Evolutionary conservation across 2,329 filamentous ascomycete species (phyloP).

Genomic region (Alternaria brassicicola): DNA sequence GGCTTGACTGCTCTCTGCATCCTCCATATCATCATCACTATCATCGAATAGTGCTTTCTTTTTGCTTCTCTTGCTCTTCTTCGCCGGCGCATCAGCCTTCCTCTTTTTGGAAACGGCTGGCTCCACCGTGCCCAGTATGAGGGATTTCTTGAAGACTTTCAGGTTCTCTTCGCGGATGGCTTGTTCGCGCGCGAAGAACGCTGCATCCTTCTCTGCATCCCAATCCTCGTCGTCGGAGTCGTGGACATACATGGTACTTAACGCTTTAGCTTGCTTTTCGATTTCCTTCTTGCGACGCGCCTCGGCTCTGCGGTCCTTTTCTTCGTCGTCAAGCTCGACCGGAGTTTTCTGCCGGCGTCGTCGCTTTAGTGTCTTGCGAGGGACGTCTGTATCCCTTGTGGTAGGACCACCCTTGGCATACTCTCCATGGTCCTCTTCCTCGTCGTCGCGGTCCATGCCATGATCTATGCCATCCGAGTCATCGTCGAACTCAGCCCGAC

Average conservation of each 20-base stretch:
- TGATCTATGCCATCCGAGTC: slow-evolving; percentile 68
- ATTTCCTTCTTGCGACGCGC: slow-evolving; percentile 70
- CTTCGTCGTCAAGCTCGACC: slow-evolving; percentile 67
- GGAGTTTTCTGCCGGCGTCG: slow-evolving; percentile 61
- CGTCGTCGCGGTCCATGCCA: slow-evolving; percentile 61
- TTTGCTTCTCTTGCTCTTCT: slow-evolving; percentile 41
- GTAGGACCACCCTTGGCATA: slow-evolving; percentile 75
- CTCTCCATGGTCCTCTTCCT: slow-evolving; percentile 59
- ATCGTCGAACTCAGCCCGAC: slow-evolving; percentile 70
- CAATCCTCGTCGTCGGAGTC: slow-evolving; percentile 89
- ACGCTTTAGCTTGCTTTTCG: slow-evolving; percentile 80
- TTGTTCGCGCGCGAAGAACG: slow-evolving; percentile 81
- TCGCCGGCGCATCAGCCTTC: slow-evolving; percentile 33
- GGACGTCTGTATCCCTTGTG: slow-evolving; percentile 60
- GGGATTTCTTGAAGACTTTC: slow-evolving; percentile 54
- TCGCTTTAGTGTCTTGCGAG: slow-evolving; percentile 61
- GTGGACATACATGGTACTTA: slow-evolving; percentile 81
- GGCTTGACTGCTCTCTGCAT: slow-evolving; percentile 34
- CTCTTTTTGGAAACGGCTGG: slow-evolving; percentile 42
- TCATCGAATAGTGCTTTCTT: slow-evolving; percentile 40
- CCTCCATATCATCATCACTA: slow-evolving; percentile 35
- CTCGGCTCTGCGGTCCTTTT: slow-evolving; percentile 63
- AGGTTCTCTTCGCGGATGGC: slow-evolving; percentile 64
- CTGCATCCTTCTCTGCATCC: slow-evolving; percentile 73
- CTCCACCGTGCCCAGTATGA: slow-evolving; percentile 53